Percentiles rank a stretch among this genome's conserved stretches.
Conservation (phyloP, 2,329 filamentous ascomycete species). For the Aureobasidium sp. region DNA sequence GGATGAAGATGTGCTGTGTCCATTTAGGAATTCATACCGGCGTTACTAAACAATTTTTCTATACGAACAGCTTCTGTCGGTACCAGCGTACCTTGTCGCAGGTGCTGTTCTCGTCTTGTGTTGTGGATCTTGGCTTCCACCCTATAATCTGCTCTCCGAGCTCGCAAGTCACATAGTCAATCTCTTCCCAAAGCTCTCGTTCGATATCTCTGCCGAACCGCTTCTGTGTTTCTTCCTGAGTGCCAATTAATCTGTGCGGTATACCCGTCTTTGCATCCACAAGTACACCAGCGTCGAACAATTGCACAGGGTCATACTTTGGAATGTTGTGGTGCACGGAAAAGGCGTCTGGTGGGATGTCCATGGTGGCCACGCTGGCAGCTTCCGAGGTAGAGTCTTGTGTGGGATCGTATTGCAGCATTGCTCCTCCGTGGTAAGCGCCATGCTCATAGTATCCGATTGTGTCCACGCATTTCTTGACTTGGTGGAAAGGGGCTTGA, state of each 20-base stretch:
- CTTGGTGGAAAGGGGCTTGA: constrained; percentile 35
- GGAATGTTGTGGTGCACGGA: constrained; percentile 26
- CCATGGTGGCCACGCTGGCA: constrained; percentile 8
- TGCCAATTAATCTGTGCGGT: constrained; percentile 22
- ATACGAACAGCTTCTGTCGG: not conserved
- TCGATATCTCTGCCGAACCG: constrained; percentile 25
- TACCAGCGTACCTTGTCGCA: constrained; percentile 9
- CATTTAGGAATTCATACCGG: not conserved
- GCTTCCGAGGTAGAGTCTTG: constrained; percentile 10
- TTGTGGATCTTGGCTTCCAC: constrained; percentile 12
- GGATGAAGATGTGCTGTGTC: not conserved
- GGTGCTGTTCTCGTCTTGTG: not conserved
- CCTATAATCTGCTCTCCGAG: constrained; percentile 19
- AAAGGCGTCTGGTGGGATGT: constrained; percentile 17
- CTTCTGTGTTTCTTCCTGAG: constrained; percentile 19
- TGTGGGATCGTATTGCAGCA: constrained; percentile 20
- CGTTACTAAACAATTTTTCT: not conserved
- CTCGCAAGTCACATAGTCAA: constrained; percentile 21
- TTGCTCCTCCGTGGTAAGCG: constrained; percentile 16
- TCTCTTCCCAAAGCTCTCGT: constrained; percentile 21
- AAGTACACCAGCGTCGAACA: constrained; percentile 18
- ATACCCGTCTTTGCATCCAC: constrained; percentile 15
- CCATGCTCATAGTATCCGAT: constrained; percentile 17
- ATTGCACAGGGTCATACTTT: constrained; percentile 26
- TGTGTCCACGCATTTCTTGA: constrained; percentile 23